A percentile compares a stretch with the other conserved stretches of the same genome.
These are phyloP conservation scores for Penicillium herquei DNA, from an alignment of 495 filamentous ascomycete species.

Conservation along the genomic window DNA sequence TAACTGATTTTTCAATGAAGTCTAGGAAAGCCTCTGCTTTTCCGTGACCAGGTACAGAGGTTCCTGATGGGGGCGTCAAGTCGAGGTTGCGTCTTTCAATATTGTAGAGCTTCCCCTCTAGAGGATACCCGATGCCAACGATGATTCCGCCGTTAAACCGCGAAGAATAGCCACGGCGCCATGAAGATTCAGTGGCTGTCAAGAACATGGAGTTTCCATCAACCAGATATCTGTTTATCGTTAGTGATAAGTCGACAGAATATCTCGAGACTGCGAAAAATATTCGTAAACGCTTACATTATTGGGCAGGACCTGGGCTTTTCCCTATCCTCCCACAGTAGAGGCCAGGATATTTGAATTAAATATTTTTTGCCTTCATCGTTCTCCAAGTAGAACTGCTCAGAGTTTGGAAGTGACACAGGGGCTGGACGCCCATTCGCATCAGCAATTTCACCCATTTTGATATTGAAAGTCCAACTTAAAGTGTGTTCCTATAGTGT, in stretches of 20 bases:
- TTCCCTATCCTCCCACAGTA: constrained; percentile 17
- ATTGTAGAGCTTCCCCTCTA: constrained; percentile 20
- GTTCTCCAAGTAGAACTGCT: constrained; percentile 25
- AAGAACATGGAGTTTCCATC: constrained; percentile 30
- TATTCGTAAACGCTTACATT: constrained; percentile 11
- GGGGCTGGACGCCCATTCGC: constrained; percentile 9
- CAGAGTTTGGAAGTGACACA: constrained; percentile 24
- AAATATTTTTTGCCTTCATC: constrained; percentile 18
- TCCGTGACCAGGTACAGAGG: constrained; percentile 12
- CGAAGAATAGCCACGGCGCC: constrained; percentile 19
- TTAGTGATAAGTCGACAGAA: not conserved
- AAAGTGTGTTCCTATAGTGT: no score
- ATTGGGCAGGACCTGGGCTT: constrained; percentile 16
- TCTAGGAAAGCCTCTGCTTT: constrained; percentile 23
- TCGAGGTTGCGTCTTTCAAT: constrained; percentile 17
- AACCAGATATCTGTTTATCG: constrained; percentile 21
- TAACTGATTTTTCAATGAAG: constrained; percentile 22
- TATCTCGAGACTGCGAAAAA: not conserved
- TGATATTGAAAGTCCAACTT: not conserved
- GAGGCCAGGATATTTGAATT: constrained; percentile 28
- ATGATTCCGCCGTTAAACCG: constrained; percentile 20
- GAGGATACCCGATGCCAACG: constrained; percentile 28
- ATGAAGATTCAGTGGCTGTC: constrained; percentile 26
- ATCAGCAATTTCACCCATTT: not conserved
- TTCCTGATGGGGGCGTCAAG: constrained; percentile 20